These are phyloP conservation scores for Arachnopeziza araneosa DNA, from an alignment of 2,329 filamentous ascomycete species.

Conservation along the genomic window DNA sequence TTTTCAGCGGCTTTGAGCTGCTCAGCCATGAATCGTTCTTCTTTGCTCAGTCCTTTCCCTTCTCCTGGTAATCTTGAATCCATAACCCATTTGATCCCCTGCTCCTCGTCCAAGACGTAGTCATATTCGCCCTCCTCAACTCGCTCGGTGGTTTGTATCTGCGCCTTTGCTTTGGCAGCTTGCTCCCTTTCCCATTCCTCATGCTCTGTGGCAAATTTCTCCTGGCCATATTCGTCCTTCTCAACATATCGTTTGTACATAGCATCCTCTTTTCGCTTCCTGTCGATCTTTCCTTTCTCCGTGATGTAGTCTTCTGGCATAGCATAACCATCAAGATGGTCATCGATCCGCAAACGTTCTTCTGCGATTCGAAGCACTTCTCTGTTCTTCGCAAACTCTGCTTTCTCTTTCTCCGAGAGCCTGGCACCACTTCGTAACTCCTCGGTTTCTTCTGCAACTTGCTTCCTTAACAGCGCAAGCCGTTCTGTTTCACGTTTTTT, in stretches of 20 bases:
- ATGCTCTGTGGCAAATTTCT: conserved; percentile 86
- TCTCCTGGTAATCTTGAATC: conserved; percentile 70
- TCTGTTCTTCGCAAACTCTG: conserved; percentile 82
- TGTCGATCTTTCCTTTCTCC: conserved; percentile 83
- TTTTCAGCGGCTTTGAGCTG: conserved; percentile 86
- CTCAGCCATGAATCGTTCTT: conserved; percentile 72
- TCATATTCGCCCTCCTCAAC: conserved; percentile 81
- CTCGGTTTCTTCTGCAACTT: conserved; percentile 82
- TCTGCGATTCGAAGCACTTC: conserved; percentile 78
- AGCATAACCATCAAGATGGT: conserved; percentile 85
- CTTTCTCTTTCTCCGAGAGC: conserved; percentile 73
- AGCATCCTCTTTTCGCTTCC: conserved; percentile 80
- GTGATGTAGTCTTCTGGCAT: conserved; percentile 95
- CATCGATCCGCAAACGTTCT: conserved; percentile 80
- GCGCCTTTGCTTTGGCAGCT: conserved; percentile 77
- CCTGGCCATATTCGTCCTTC: conserved; percentile 77
- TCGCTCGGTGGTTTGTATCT: conserved; percentile 69
- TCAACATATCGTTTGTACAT: conserved; percentile 90
- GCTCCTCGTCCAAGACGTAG: conserved; percentile 85
- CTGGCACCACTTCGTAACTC: conserved; percentile 72
- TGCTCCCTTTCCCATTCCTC: conserved; percentile 96
- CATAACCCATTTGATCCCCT: conserved; percentile 79
- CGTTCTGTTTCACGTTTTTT: conserved; percentile 87
- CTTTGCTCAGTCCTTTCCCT: conserved; percentile 64
- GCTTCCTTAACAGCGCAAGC: conserved; percentile 77